These are phyloP conservation scores for Linnemannia exigua DNA, from an alignment of 192 early-diverging fungal species.

Conservation along the genomic window DNA sequence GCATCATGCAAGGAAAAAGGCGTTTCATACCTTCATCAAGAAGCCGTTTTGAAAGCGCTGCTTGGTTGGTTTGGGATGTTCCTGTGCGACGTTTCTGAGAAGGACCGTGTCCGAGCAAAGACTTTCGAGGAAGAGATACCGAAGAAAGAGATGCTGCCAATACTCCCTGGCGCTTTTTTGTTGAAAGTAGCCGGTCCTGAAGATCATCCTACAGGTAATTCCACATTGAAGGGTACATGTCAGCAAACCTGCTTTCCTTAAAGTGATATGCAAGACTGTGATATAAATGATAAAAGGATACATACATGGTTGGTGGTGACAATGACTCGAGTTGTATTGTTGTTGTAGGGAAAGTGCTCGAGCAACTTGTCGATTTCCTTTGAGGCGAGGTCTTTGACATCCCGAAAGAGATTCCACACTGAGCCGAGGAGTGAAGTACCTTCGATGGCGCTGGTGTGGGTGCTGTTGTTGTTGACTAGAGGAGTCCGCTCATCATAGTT, in stretches of 20 bases:
- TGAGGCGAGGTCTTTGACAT: conserved; percentile 33
- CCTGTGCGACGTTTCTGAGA: not conserved
- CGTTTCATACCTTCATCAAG: conserved; percentile 19
- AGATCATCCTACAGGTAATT: not conserved
- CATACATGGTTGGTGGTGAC: conserved; percentile 9
- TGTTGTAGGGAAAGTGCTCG: conserved; percentile 43
- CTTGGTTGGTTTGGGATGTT: not conserved
- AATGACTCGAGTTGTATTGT: not conserved
- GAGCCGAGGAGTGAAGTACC: conserved; percentile 35
- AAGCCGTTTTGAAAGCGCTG: conserved; percentile 18
- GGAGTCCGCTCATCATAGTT: not conserved
- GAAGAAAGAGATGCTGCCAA: conserved; percentile 1
- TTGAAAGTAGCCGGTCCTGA: conserved; percentile 1
- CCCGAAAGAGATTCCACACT: conserved; percentile 46
- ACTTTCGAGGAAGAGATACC: conserved; percentile 15
- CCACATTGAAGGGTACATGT: not conserved
- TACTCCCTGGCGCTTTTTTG: conserved; percentile 4
- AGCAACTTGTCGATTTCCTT: conserved; percentile 44
- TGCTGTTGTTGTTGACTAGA: not conserved
- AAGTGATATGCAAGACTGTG: not conserved
- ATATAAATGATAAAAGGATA: not conserved
- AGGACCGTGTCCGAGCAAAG: conserved; percentile 32
- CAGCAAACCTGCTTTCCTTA: not conserved
- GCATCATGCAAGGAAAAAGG: not conserved
- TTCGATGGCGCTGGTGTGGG: not conserved